These are phyloP conservation scores for Fusarium kyushuense DNA, from an alignment of 2,329 filamentous ascomycete species.

Conservation along the genomic window DNA sequence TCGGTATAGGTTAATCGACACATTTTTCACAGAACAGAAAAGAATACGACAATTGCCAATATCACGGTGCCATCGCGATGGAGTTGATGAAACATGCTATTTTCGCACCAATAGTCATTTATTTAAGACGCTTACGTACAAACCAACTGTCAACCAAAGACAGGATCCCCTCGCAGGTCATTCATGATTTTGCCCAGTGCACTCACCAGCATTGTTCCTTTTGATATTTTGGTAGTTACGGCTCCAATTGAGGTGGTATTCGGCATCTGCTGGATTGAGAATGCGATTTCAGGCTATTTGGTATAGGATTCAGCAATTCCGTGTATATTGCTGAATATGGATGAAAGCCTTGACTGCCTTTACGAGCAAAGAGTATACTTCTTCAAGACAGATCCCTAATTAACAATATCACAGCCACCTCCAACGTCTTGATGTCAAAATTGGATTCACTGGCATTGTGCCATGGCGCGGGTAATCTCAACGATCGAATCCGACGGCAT, in stretches of 20 bases:
- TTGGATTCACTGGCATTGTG: background rate
- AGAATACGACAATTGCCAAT: background rate
- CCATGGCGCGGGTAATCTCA: background rate
- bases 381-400: rapidly evolving
- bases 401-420: background rate
- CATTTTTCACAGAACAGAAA: background rate
- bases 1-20: background rate
- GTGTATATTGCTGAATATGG: background rate
- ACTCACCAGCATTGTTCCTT: rapidly evolving
- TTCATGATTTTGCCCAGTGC: too few relatives aligned
- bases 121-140: background rate
- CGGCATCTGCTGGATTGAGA: background rate
- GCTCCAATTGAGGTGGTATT: background rate
- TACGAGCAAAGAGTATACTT: background rate
- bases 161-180: too few relatives aligned
- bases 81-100: background rate
- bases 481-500: background rate
- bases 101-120: background rate
- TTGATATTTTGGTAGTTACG: background rate
- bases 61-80: background rate
- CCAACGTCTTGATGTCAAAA: background rate
- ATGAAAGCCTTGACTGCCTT: background rate
- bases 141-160: too few relatives aligned
- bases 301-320: background rate
- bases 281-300: background rate